Conservation (phyloP, 2,329 filamentous ascomycete species). For the Penicillium decumbens region DNA sequence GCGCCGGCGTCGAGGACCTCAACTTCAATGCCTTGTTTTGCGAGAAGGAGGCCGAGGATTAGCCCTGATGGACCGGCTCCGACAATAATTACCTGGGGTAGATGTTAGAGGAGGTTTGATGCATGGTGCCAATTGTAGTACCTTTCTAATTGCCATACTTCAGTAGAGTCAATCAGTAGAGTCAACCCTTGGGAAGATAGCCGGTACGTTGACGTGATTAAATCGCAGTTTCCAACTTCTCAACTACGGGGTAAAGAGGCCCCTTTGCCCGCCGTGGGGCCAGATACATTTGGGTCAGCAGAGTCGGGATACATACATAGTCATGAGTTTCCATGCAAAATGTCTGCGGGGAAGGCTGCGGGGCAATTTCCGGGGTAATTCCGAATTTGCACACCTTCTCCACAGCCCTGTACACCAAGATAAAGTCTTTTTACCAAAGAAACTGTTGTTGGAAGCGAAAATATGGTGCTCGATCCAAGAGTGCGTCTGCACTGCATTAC, state of each 20-base stretch:
- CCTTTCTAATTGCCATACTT: conserved; percentile 18
- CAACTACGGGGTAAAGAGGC: neutral
- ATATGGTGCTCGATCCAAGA: conserved; percentile 29
- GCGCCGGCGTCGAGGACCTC: conserved; percentile 50
- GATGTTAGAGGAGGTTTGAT: neutral
- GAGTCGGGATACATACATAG: neutral
- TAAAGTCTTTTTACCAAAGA: conserved; percentile 25
- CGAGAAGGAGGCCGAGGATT: conserved; percentile 29
- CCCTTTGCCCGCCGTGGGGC: conserved; percentile 11
- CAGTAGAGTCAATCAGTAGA: neutral
- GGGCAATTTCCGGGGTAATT: conserved; percentile 7
- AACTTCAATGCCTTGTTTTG: conserved; percentile 31
- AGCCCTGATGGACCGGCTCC: conserved; percentile 34
- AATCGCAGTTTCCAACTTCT: neutral
- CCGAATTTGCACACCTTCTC: neutral
- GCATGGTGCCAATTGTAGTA: neutral
- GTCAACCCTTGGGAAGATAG: neutral
- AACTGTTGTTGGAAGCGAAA: conserved; percentile 32
- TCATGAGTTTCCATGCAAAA: neutral
- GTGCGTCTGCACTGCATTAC: conserved; percentile 13
- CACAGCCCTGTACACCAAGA: neutral
- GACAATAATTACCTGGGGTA: conserved; percentile 26
- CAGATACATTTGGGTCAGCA: neutral
- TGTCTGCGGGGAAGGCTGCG: conserved; percentile 1
- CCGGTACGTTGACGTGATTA: neutral